Conservation (phyloP, 2,329 filamentous ascomycete species). For the Triangularia verruculosa region DNA sequence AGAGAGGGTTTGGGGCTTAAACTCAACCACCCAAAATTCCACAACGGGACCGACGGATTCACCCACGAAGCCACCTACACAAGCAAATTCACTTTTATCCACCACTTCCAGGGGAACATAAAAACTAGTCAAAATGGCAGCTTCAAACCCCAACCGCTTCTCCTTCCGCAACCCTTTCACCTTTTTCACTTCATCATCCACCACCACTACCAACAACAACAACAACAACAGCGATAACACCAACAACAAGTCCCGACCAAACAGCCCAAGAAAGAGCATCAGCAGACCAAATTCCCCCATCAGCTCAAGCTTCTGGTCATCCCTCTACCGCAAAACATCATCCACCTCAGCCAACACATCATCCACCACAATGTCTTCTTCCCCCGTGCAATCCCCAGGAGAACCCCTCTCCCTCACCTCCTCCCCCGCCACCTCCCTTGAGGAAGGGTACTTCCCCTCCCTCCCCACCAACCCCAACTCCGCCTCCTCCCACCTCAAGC, state of each 20-base stretch:
- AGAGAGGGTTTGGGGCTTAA: background rate
- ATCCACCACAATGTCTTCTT: no score
- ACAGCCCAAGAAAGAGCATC: background rate
- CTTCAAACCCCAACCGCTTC: conserved; percentile 1
- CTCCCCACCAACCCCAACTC: conserved; percentile 16
- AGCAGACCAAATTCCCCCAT: background rate
- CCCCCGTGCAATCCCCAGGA: no score
- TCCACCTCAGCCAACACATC: conserved; percentile 2
- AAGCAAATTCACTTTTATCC: background rate
- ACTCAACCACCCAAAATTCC: background rate
- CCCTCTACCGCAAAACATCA: background rate
- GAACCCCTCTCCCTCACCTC: conserved; percentile 12
- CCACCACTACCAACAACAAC: background rate
- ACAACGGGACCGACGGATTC: background rate
- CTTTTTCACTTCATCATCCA: conserved; percentile 18
- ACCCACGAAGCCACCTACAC: background rate
- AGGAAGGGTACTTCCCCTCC: conserved; percentile 17
- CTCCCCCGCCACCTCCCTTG: conserved; percentile 21
- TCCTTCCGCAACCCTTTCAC: conserved; percentile 17
- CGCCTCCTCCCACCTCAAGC: background rate
- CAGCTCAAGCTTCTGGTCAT: background rate
- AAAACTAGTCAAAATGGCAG: background rate
- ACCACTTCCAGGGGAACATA: no score
- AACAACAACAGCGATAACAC: background rate
- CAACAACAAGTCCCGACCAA: background rate